These are phyloP conservation scores for Solanum commersonii DNA, from an alignment of 257 asterid genomes.

Conservation along the genomic window DNA sequence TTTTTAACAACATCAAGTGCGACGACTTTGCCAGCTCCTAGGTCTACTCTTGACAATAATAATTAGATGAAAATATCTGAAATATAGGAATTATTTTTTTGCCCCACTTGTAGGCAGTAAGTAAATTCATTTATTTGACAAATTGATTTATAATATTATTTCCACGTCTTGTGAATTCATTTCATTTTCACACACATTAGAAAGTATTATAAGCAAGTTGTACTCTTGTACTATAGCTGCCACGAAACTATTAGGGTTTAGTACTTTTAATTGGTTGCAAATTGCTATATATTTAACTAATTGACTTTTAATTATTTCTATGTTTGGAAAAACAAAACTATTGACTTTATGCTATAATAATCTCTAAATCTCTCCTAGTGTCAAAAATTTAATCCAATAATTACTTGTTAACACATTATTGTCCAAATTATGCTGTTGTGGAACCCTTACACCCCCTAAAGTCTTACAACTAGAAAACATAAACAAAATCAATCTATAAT, in stretches of 20 bases:
- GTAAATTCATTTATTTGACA: background rate
- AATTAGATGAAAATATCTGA: background rate
- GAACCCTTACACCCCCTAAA: background rate
- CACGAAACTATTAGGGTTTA: background rate
- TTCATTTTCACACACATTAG: background rate
- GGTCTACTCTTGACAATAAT: background rate
- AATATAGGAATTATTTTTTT: background rate
- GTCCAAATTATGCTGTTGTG: background rate
- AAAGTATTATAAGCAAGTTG: background rate
- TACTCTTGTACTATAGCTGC: background rate
- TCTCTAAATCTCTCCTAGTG: background rate
- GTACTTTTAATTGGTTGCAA: background rate
- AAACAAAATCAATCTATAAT: background rate
- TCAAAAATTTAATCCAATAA: background rate
- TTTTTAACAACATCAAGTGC: background rate
- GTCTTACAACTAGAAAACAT: background rate
- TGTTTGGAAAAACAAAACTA: background rate
- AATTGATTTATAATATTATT: background rate
- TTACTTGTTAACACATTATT: background rate
- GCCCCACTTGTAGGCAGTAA: background rate
- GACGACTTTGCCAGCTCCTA: background rate
- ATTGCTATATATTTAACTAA: background rate
- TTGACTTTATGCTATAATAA: background rate
- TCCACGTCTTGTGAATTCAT: background rate
- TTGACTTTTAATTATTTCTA: background rate